Percentiles rank a stretch among this genome's conserved stretches.
Evolutionary conservation across 768 basidiomycete genomes (phyloP).

Genomic region (Coprinopsis cinerea): DNA sequence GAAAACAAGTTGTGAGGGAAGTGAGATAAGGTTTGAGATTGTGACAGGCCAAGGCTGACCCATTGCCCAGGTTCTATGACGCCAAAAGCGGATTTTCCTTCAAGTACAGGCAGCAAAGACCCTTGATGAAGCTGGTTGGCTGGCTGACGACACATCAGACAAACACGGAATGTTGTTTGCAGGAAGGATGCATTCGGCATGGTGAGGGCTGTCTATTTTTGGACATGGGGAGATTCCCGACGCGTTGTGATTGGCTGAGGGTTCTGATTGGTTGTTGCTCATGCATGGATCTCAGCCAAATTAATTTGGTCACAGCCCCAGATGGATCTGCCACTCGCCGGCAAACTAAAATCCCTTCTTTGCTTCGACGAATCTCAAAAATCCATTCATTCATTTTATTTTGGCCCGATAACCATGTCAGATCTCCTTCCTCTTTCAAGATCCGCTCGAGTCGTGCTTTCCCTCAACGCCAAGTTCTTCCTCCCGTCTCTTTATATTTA

Average conservation of each 20-base stretch:
- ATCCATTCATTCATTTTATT: constrained; percentile 7
- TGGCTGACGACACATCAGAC: neutral
- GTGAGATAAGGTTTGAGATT: constrained; percentile 32
- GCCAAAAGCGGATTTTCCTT: constrained; percentile 6
- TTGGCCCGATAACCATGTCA: constrained; percentile 26
- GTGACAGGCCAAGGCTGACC: constrained; percentile 1
- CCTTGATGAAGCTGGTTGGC: constrained; percentile 25
- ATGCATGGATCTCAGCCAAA: constrained; percentile 1
- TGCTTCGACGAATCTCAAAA: constrained; percentile 6
- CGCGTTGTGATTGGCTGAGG: constrained; percentile 1
- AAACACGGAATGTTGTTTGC: neutral
- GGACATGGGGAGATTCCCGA: constrained; percentile 10
- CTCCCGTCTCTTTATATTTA: constrained; percentile 22
- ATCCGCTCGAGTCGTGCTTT: constrained; percentile 38
- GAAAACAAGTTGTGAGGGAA: constrained; percentile 22
- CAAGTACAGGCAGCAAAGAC: constrained; percentile 17
- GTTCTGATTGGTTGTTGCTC: neutral
- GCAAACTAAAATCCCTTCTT: constrained; percentile 11
- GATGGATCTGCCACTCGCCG: constrained; percentile 9
- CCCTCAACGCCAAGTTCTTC: constrained; percentile 28
- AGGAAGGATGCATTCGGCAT: neutral
- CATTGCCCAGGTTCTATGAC: constrained; percentile 1
- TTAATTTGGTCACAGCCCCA: constrained; percentile 7
- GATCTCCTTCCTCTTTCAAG: constrained; percentile 29
- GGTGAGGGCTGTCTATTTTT: neutral